Evolutionary conservation across 768 basidiomycete genomes (phyloP), one percentile per base, ranked within the genome.

Genomic region (Lyophyllum atratum): DNA sequence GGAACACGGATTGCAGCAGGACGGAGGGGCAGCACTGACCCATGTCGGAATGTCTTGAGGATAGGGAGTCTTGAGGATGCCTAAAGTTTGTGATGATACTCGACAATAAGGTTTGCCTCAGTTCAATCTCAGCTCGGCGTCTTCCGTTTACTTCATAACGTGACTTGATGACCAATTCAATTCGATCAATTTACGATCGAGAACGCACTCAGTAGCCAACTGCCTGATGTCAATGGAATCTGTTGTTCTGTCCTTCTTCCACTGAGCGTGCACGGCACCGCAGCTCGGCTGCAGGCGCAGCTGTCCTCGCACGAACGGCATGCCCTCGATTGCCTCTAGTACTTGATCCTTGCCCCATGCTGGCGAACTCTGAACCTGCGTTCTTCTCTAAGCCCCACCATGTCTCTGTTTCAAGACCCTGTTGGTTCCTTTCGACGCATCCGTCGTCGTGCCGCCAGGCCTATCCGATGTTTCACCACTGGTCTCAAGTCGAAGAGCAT

Each of bases 21-120:
- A 53, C 43, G 58, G 52, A 24, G 54, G 34, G 51, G 67, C 75
- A 74, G 71, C 71, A 82, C 86, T 79, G 55, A 90, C 89, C 89
- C 89, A 90, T 91, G 77, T 77, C 79, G 79, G 78, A 76, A 68
- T 77, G 85, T 84, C 83, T 89, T 88, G 86, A 87, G 80, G 84
- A 80, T 81, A 75, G 72, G 70, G 76, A 67, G 68, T 76, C 75
- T 71, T 75, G 74, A 74, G 67, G 71, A 68, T 66, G 65, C 70
- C 68, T 66, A 65, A 62, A 75, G 71, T 77, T 75, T 76, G 72
- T 78, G 85, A 84, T 85, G 85, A 86, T 83, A 75, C 69, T 63
- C 39, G 59, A 66, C 59, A 74, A 70, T 77, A 79, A 78, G 74
- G 77, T 80, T 80, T 71, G 65, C 55, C 14, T 10, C 21, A 25